Conservation (phyloP, 768 basidiomycete genomes). For the Lactarius tabidus region DNA sequence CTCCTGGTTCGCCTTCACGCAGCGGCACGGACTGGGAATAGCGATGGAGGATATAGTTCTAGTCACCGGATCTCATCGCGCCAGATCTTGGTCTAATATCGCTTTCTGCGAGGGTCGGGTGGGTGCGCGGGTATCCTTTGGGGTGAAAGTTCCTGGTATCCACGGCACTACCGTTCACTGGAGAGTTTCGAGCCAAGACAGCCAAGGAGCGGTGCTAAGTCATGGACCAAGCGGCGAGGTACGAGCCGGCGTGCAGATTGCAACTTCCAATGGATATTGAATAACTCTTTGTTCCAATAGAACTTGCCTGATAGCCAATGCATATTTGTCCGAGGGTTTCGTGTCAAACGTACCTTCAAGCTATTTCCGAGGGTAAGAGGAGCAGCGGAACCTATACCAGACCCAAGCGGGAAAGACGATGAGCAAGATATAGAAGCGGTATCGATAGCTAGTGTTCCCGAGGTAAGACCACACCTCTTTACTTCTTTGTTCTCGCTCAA, state of each 20-base stretch:
- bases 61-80: background rate
- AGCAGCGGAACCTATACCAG: too few relatives aligned
- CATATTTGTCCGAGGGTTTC: background rate
- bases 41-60: background rate
- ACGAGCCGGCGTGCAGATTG: background rate
- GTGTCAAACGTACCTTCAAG: background rate
- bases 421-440: too few relatives aligned
- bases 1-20: background rate
- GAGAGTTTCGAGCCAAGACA: background rate
- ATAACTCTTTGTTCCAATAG: background rate
- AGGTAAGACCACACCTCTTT: background rate
- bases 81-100: background rate
- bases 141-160: background rate
- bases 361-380: background rate
- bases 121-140: background rate
- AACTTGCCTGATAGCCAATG: background rate
- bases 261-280: background rate
- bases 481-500: rapidly evolving
- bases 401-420: too few relatives aligned
- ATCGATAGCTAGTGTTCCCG: background rate
- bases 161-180: background rate
- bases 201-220: background rate
- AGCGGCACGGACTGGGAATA: background rate
- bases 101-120: background rate
- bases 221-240: too few relatives aligned